Evolutionary conservation across 1,284 basidiomycete species (phyloP), one percentile per base, ranked within the genome.

Genomic region (Papiliotrema terrestris): DNA sequence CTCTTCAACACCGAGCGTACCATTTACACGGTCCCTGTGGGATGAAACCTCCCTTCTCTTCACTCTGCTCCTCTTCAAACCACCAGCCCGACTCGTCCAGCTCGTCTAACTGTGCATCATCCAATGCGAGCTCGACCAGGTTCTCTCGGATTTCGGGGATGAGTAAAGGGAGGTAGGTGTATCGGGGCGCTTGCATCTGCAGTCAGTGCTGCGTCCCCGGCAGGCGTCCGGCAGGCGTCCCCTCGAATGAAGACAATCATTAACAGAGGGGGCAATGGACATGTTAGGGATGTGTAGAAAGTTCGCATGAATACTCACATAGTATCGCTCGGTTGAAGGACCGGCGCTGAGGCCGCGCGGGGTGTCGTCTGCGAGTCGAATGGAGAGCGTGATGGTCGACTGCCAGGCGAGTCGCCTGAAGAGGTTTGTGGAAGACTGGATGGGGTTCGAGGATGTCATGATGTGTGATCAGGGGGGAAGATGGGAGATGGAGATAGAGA

Each of bases 101-200:
- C 43, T 60, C 58, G 54, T 83, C 84, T 3, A 84, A 83, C 22
- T 86, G 85, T 35, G 83, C 80, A 64, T 92, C 89, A 68, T 94
- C 90, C 66, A 96, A 86, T 5, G 91, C 89, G 46, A 95, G 84
- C 61, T 93, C 89, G 78, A 89, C 86, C 57, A 96, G 82, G 73
- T 91, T 91, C 59, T 86, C 83, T 56, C 86, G 83, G 61, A 96
- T 84, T 68, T 93, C 88, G 2, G 89, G 86, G 61, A 96, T 82
- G 43, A 96, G 78, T n/a, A 96, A 80, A 14, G 93, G 89, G 32
- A 96, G 84, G 78, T 96, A 97, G 71, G 85, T 86, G 71, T 95
- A 86, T 50, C 93, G 83, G 23, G 92, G 88, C 3, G 89, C 92
- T 77, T 80, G 79, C 38, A 81, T 71, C 79, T 81, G 3, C 19